phyloP scores from a whole-genome alignment of 2,329 filamentous ascomycete species.

The Botryotinia narcissicola region DNA sequence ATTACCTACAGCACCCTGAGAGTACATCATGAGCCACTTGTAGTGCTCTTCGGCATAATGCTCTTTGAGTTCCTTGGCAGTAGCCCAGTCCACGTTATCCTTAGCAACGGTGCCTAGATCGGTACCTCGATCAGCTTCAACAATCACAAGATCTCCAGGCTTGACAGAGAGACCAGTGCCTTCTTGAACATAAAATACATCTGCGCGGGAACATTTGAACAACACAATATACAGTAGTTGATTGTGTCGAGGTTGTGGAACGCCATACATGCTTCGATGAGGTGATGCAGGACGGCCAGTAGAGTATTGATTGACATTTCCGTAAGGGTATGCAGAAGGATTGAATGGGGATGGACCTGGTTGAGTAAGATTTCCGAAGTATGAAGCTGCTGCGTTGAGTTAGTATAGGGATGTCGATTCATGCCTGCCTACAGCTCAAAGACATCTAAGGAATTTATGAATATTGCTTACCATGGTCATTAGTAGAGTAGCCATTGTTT shows the following conservation, averaged over 20 bases:
- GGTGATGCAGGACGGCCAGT: slow-evolving; percentile 54
- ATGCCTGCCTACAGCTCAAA: background rate
- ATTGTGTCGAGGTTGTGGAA: slow-evolving; percentile 60
- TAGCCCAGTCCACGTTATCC: slow-evolving; percentile 82
- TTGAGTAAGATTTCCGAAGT: slow-evolving; percentile 36
- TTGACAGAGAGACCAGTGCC: slow-evolving; percentile 90
- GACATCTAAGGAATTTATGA: background rate
- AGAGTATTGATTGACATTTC: slow-evolving; percentile 30
- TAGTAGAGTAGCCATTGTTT: slow-evolving; percentile 32
- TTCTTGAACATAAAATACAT: slow-evolving; percentile 96
- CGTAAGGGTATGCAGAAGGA: slow-evolving; percentile 33
- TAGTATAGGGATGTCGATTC: slow-evolving; percentile 28
- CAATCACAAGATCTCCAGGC: slow-evolving; percentile 90
- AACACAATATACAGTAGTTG: slow-evolving; percentile 84
- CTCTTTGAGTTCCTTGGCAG: slow-evolving; percentile 85
- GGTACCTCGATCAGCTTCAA: slow-evolving; percentile 93
- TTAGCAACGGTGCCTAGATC: slow-evolving; percentile 91
- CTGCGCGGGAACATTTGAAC: slow-evolving; percentile 93
- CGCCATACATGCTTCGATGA: slow-evolving; percentile 59
- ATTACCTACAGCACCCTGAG: slow-evolving; percentile 66
- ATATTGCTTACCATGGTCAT: slow-evolving; percentile 39
- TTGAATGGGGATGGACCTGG: slow-evolving; percentile 26
- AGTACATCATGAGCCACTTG: slow-evolving; percentile 99
- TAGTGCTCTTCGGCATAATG: slow-evolving; percentile 94
- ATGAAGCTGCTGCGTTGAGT: slow-evolving; percentile 34